phyloP scores from a whole-genome alignment of 129 eudicot genomes.

The Flaveria robusta region DNA sequence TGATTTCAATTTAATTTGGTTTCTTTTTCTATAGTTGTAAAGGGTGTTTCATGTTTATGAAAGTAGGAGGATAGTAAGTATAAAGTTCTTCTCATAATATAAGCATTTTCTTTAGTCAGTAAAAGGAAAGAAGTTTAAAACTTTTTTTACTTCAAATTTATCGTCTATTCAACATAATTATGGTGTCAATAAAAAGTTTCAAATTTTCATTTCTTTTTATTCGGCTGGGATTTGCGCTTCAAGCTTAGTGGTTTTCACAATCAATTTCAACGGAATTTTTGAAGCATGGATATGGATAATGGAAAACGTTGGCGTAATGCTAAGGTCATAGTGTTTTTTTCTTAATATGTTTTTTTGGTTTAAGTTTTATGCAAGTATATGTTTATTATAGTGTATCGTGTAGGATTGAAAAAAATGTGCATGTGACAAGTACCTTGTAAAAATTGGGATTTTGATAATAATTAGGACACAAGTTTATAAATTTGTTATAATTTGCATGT shows the following conservation, averaged over 20 bases:
- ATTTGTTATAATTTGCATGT: too few species aligned
- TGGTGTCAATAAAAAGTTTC: slow-evolving; percentile 13
- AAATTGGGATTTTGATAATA: too few species aligned
- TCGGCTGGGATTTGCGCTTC: slow-evolving; percentile 46
- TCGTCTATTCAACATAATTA: slow-evolving; percentile 24
- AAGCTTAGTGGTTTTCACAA: background rate
- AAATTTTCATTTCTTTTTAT: slow-evolving; percentile 22
- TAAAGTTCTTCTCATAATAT: slow-evolving; percentile 35
- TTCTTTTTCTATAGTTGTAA: slow-evolving; percentile 3
- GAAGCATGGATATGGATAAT: slow-evolving; percentile 54
- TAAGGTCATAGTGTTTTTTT: slow-evolving; percentile 45
- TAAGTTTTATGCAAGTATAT: background rate
- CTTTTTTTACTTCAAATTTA: slow-evolving; percentile 19
- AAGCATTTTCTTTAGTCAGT: slow-evolving; percentile 8
- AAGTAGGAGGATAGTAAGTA: slow-evolving; percentile 34
- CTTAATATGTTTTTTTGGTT: background rate
- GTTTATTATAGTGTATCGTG: too few species aligned
- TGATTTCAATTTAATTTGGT: slow-evolving; percentile 1
- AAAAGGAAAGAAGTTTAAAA: slow-evolving; percentile 23
- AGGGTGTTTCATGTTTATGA: slow-evolving; percentile 22
- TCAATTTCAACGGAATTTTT: background rate
- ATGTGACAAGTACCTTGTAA: too few species aligned
- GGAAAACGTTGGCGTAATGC: slow-evolving; percentile 50
- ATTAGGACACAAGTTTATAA: too few species aligned
- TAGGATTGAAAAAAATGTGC: too few species aligned